Percentiles rank a stretch among this genome's conserved stretches.
phyloP scores from a whole-genome alignment of 1,139 yeast genomes.

The Saccharomycopsis hybrid region DNA sequence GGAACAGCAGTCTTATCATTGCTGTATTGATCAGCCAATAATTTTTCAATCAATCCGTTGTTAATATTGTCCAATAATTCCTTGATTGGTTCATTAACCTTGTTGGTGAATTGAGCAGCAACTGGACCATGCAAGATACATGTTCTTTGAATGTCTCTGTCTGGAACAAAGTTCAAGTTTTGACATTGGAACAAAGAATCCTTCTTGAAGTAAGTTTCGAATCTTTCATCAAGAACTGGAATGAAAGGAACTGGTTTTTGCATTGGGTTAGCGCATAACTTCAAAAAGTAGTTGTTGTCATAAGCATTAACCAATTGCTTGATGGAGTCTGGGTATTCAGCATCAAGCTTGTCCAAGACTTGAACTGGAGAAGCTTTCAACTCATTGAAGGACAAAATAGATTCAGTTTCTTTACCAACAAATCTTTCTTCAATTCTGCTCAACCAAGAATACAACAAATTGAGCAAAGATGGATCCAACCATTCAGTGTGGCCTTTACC shows the following conservation, averaged over 20 bases:
- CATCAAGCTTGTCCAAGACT: conserved; percentile 54
- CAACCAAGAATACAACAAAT: conserved; percentile 78
- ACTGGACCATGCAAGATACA: conserved; percentile 99
- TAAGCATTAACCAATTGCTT: conserved; percentile 87
- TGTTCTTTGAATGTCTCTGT: conserved; percentile 93
- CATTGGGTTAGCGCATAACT: conserved; percentile 71
- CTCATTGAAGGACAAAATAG: conserved; percentile 67
- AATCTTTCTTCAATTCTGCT: conserved; percentile 97
- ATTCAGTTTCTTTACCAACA: conserved; percentile 47
- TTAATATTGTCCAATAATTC: conserved; percentile 84
- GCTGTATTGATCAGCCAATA: conserved; percentile 62
- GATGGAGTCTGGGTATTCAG: conserved; percentile 65
- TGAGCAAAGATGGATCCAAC: conserved; percentile 84
- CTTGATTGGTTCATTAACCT: conserved; percentile 87
- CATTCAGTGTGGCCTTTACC: conserved; percentile 64
- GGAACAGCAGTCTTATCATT: conserved; percentile 73
- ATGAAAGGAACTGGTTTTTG: conserved; percentile 98
- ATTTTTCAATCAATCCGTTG: conserved; percentile 74
- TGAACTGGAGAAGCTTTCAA: conserved; percentile 64
- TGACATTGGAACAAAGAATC: conserved; percentile 99
- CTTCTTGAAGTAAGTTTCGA: conserved; percentile 94
- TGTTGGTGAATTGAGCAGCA: conserved; percentile 86
- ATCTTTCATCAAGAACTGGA: conserved; percentile 89
- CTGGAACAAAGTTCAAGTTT: conserved; percentile 93
- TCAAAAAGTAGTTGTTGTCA: conserved; percentile 89